Conservation (phyloP, 129 eudicot genomes). For the Flaveria trinervia region DNA sequence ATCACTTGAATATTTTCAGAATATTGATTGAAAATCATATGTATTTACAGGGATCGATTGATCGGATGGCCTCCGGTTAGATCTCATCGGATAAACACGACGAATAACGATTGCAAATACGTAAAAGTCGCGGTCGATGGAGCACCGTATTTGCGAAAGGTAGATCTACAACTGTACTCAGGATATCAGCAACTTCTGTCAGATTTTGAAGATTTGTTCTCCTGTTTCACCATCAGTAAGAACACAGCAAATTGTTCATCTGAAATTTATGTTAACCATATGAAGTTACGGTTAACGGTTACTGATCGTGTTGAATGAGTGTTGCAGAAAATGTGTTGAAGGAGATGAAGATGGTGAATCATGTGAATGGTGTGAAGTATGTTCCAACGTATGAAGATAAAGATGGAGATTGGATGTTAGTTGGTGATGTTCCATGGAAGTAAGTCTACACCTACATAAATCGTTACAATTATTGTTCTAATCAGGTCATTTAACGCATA, state of each 20-base stretch:
- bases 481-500: background rate
- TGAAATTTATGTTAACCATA: background rate
- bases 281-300: background rate
- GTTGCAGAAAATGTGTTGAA: conserved; percentile 36
- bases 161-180: conserved; percentile 59
- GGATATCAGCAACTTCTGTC: conserved; percentile 59
- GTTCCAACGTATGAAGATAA: conserved; percentile 89
- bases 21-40: background rate
- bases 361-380: conserved; percentile 58
- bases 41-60: conserved; percentile 46
- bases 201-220: conserved; percentile 59
- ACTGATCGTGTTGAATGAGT: background rate
- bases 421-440: conserved; percentile 98
- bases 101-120: conserved; percentile 49
- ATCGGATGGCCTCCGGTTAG: conserved; percentile 98
- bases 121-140: conserved; percentile 95
- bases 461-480: background rate
- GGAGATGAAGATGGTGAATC: conserved; percentile 61
- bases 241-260: background rate
- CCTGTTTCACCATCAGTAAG: conserved; percentile 56
- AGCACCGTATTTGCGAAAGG: conserved; percentile 84
- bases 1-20: background rate
- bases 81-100: conserved; percentile 32
- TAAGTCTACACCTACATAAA: conserved; percentile 29
- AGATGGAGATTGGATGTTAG: conserved; percentile 91